Percentiles rank a stretch among this genome's conserved stretches.
Evolutionary conservation across 179 eudicot genomes (phyloP).

Genomic region (Patellifolia procumbens): DNA sequence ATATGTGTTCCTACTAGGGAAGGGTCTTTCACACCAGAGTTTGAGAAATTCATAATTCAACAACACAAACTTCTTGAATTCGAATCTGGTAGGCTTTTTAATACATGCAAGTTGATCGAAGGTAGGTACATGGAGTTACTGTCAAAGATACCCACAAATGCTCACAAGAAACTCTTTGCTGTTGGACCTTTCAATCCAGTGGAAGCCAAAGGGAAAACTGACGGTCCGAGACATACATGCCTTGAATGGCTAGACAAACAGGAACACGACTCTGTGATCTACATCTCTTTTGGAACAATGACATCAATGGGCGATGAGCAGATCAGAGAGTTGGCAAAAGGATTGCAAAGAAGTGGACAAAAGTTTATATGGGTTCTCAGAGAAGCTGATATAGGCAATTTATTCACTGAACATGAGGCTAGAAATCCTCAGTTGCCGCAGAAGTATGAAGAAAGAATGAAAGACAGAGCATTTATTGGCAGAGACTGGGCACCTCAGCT

Average conservation of each 20-base stretch:
- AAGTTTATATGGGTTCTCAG: constrained; percentile 62
- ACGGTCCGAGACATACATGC: constrained; percentile 27
- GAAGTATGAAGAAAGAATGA: constrained; percentile 54
- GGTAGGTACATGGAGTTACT: constrained; percentile 41
- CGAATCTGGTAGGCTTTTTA: constrained; percentile 41
- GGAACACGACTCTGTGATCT: constrained; percentile 45
- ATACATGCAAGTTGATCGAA: constrained; percentile 44
- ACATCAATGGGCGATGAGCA: constrained; percentile 44
- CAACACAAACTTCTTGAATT: constrained; percentile 27
- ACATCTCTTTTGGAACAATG: constrained; percentile 58
- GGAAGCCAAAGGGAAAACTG: neutral
- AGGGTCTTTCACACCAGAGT: constrained; percentile 36
- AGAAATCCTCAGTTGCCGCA: constrained; percentile 30
- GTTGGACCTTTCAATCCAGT: constrained; percentile 45
- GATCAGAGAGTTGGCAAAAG: constrained; percentile 46
- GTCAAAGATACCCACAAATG: constrained; percentile 25
- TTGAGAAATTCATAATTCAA: constrained; percentile 30
- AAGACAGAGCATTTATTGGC: constrained; percentile 52
- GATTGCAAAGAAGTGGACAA: constrained; percentile 47
- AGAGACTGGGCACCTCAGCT: constrained; percentile 79
- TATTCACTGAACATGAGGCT: constrained; percentile 16
- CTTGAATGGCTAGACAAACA: constrained; percentile 70
- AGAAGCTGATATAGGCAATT: constrained; percentile 48
- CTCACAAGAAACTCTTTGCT: constrained; percentile 38
- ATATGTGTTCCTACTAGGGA: constrained; percentile 37